Base-by-base conservation (phyloP, 345 rosid genomes). In the Hibiscus tridactylites region DNA sequence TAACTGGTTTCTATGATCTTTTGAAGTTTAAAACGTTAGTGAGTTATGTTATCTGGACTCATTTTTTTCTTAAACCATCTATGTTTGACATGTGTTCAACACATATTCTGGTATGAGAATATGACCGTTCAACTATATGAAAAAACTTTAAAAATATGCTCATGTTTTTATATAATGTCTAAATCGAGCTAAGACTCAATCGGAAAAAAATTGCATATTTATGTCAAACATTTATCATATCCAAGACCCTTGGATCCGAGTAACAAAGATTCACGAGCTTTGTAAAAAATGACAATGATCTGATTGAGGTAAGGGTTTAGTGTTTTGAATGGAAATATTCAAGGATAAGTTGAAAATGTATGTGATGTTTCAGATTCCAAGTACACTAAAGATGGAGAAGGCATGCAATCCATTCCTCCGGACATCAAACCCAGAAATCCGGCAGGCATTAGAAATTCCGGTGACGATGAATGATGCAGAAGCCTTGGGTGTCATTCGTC, bases 381-480 rank as follows among this genome's bases (percentile, higher is more conserved):
- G 92, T 0, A 83, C 82, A 26, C 68, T 95, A 3, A 95, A 88
- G 85, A 69, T 82, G 65, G 99, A 95, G 83, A 92, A 92, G 79
- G 87, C 83, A 11, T 92, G 97, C 65, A 95, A 95, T 74, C 97
- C 99, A 10, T 95, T 95, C 85, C 93, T 95, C 49, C 93, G 97
- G 44, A 80, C 89, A 47, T 79, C 87, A 0, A 95, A 85, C 67
- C 50, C 61, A 16, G 99, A 88, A 67, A 95, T 95, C 79, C 83
- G 97, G 59, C 83, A 73, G 73, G 68, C 79, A 1, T 78, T 95
- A 61, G 73, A 78, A 28, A 92, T 95, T 75, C 85, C 97, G 3
- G 85, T 71, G 4, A 68, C 88, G 0, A 92, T 92, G 15, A 81
- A 67, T 9, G 97, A 90, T 60, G 85, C 89, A 0, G 97, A 92